phyloP scores from a whole-genome alignment of 2,329 filamentous ascomycete genomes.

The Diaporthe destruens region DNA sequence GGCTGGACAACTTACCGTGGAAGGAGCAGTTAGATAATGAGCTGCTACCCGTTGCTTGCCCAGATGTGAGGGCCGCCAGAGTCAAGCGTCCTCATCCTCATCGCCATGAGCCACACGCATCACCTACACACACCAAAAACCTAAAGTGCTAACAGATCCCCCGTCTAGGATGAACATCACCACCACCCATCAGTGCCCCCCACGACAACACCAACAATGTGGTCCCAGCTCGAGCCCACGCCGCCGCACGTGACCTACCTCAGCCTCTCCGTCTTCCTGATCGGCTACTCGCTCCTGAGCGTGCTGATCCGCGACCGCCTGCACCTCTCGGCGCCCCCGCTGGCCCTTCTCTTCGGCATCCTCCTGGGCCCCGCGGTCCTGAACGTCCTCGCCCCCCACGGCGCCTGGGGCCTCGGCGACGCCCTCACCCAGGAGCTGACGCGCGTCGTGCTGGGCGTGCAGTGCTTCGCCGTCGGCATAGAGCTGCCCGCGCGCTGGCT shows the following conservation, averaged over 20 bases:
- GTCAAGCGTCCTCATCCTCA: not conserved
- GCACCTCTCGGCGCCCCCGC: slow-evolving; percentile 36
- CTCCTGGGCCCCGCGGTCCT: slow-evolving; percentile 34
- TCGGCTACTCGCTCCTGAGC: slow-evolving; percentile 37
- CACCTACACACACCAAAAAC: not conserved
- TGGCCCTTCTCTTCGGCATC: slow-evolving; percentile 38
- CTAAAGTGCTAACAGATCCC: no score
- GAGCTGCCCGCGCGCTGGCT: slow-evolving; percentile 68
- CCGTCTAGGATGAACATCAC: not conserved
- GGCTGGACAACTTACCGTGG: no score
- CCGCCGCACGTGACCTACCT: slow-evolving; percentile 35
- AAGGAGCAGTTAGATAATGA: no score
- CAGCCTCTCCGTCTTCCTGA: slow-evolving; percentile 32
- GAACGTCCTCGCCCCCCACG: slow-evolving; percentile 31
- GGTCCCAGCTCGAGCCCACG: slow-evolving; percentile 40
- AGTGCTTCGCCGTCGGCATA: slow-evolving; percentile 80
- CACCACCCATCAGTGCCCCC: not conserved
- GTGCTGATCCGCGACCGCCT: slow-evolving; percentile 38
- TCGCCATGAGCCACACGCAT: not conserved
- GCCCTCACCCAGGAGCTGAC: slow-evolving; percentile 65
- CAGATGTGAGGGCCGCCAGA: no score
- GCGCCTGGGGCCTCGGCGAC: slow-evolving; percentile 32
- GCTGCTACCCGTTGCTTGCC: not conserved
- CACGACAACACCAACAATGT: slow-evolving; percentile 28
- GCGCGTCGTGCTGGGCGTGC: slow-evolving; percentile 78